These are phyloP conservation scores for Herpetomonas samuelpessoai DNA, from an alignment of 208 protist genomes.

Conservation along the genomic window DNA sequence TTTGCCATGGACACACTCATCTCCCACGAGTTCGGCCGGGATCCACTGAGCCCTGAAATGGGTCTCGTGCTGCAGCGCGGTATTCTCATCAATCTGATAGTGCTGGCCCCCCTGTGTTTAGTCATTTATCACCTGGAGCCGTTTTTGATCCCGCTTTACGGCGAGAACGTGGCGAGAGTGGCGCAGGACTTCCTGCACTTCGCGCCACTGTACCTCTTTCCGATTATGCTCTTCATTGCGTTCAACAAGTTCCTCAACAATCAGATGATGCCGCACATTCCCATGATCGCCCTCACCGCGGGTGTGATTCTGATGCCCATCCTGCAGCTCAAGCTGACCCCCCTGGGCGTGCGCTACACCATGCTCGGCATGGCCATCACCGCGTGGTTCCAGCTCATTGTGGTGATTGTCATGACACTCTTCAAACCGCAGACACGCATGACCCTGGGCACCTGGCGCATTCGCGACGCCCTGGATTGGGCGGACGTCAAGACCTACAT, in stretches of 20 bases:
- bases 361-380: constrained; percentile 82
- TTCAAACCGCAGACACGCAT: constrained; percentile 65
- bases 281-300: constrained; percentile 75
- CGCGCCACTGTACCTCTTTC: constrained; percentile 59
- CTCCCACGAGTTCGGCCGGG: constrained; percentile 82
- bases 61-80: constrained; percentile 77
- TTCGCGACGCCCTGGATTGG: constrained; percentile 61
- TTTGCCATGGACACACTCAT: constrained; percentile 84
- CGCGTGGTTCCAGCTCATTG: constrained; percentile 67
- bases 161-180: constrained; percentile 30
- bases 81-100: constrained; percentile 64
- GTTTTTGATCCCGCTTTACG: constrained; percentile 57
- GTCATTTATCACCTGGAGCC: constrained; percentile 44
- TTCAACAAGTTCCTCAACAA: constrained; percentile 88
- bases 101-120: constrained; percentile 54
- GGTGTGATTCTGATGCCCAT: constrained; percentile 64
- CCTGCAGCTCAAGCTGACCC: constrained; percentile 66
- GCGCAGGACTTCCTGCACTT: constrained; percentile 70
- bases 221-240: constrained; percentile 64
- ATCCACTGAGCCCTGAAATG: constrained; percentile 62
- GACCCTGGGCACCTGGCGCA: constrained; percentile 56
- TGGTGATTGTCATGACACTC: constrained; percentile 60
- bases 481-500: constrained; percentile 75
- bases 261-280: constrained; percentile 79
- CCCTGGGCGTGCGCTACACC: constrained; percentile 75